phyloP scores from a whole-genome alignment of 495 filamentous ascomycete species.

The Letharia columbiana region DNA sequence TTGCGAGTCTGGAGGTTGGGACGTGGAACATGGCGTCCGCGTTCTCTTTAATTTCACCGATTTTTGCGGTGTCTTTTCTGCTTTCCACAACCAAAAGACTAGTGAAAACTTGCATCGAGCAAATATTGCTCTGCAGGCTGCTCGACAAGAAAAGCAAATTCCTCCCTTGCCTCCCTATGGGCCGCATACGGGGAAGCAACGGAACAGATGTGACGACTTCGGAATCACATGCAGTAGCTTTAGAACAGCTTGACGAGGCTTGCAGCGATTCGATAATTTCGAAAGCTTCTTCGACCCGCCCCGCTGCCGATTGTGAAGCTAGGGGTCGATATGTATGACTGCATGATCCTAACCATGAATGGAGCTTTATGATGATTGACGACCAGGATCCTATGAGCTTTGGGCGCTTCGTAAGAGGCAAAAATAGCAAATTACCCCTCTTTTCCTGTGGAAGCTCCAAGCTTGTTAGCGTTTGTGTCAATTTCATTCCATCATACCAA shows the following conservation, averaged over 20 bases:
- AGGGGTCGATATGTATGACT: background rate
- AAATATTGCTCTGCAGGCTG: background rate
- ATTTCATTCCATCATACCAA: slow-evolving; percentile 1
- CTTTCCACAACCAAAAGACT: background rate
- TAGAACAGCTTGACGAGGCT: background rate
- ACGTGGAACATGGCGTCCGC: background rate
- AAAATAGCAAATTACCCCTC: slow-evolving; percentile 17
- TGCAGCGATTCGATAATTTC: slow-evolving; percentile 7
- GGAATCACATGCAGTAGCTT: slow-evolving; percentile 16
- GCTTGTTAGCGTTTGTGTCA: background rate
- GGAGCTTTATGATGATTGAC: slow-evolving; percentile 7
- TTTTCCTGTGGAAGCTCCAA: slow-evolving; percentile 3
- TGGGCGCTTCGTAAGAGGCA: slow-evolving; percentile 12
- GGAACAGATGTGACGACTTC: slow-evolving; percentile 11
- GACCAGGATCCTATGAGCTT: background rate
- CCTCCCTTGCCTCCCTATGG: background rate
- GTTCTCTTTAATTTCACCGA: background rate
- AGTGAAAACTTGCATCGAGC: background rate
- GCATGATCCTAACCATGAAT: background rate
- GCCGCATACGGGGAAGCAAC: slow-evolving; percentile 11
- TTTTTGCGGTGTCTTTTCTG: background rate
- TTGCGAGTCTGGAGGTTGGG: background rate
- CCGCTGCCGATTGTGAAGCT: background rate
- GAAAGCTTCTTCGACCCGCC: slow-evolving; percentile 5
- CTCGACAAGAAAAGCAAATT: background rate